Conservation (phyloP, 306 rosid genomes). For the Calophaca sinica region DNA sequence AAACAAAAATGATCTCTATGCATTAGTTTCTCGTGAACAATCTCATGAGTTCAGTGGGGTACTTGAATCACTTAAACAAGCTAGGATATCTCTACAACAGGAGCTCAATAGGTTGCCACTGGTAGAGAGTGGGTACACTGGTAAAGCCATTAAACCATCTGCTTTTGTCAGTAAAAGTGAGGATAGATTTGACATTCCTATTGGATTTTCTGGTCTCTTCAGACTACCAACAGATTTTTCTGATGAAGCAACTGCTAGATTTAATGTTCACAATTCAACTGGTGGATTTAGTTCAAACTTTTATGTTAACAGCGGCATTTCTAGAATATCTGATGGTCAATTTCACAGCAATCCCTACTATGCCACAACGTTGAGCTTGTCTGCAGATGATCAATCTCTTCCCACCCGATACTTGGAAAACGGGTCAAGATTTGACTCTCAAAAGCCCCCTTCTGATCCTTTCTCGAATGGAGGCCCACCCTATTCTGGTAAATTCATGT, state of each 20-base stretch:
- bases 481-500: conserved; percentile 54
- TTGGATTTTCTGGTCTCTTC: conserved; percentile 79
- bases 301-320: conserved; percentile 42
- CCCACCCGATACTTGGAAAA: conserved; percentile 46
- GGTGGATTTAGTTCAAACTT: conserved; percentile 49
- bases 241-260: conserved; percentile 54
- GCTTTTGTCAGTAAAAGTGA: conserved; percentile 47
- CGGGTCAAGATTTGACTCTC: conserved; percentile 53
- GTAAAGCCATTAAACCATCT: conserved; percentile 52
- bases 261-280: conserved; percentile 51
- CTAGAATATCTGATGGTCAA: conserved; percentile 50
- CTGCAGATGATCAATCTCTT: conserved; percentile 52
- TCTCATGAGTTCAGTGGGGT: conserved; percentile 60
- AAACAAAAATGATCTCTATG: conserved; percentile 59
- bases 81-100: conserved; percentile 66
- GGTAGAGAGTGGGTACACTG: conserved; percentile 44
- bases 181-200: conserved; percentile 62
- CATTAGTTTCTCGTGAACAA: conserved; percentile 72
- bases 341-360: conserved; percentile 44
- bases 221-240: conserved; percentile 82
- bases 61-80: conserved; percentile 85
- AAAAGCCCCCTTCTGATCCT: conserved; percentile 52
- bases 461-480: conserved; percentile 45
- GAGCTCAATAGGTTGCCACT: conserved; percentile 62
- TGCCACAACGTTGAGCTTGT: conserved; percentile 44